Evolutionary conservation across 345 rosid species (phyloP).

Genomic region (Populus ilicifolia): DNA sequence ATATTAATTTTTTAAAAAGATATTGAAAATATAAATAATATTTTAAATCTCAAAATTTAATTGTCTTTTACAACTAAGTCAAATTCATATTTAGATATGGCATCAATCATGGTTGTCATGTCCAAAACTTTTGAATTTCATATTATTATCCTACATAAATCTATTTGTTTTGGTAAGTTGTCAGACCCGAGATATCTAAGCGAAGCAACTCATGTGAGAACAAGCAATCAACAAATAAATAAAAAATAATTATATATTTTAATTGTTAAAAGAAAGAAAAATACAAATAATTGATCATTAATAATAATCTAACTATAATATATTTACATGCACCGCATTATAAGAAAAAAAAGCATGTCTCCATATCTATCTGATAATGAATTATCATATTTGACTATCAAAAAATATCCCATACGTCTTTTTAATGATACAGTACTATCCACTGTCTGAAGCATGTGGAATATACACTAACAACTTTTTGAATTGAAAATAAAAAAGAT

Average conservation of each 20-base stretch:
- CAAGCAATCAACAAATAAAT: too few species aligned
- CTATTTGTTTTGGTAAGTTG: accelerated
- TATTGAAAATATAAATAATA: too few species aligned
- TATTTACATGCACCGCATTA: accelerated
- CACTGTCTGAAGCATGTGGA: accelerated
- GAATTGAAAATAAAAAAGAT: too few species aligned
- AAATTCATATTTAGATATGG: accelerated
- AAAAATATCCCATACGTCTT: accelerated
- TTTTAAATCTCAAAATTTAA: too few species aligned
- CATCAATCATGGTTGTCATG: accelerated
- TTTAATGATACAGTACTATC: accelerated
- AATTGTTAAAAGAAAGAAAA: accelerated
- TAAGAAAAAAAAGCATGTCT: accelerated
- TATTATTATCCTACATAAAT: accelerated
- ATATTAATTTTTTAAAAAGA: too few species aligned
- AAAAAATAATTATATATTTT: accelerated
- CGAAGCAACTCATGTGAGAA: accelerated
- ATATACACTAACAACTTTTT: accelerated
- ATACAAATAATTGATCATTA: accelerated
- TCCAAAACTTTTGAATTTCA: accelerated
- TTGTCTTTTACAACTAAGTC: too few species aligned
- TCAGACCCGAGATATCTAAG: accelerated
- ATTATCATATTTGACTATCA: accelerated
- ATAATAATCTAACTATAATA: accelerated
- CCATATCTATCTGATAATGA: accelerated